phyloP scores from a whole-genome alignment of 2,329 filamentous ascomycete species.

The Nectriaceae sp. region DNA sequence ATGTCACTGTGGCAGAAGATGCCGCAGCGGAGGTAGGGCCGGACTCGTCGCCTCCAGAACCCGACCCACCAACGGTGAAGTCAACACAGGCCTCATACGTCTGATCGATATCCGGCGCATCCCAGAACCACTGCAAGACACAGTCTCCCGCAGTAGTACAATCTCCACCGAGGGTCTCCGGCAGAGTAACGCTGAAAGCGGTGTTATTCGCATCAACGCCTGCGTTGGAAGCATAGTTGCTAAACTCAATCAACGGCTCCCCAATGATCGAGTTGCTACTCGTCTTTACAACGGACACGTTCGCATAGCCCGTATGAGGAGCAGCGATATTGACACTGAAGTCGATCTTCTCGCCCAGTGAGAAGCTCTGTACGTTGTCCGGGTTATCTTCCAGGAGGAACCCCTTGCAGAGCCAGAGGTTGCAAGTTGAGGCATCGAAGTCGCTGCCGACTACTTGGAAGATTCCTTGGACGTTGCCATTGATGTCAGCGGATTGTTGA shows the following conservation, averaged over 20 bases:
- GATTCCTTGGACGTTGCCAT: constrained; percentile 41
- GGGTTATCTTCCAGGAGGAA: constrained; percentile 48
- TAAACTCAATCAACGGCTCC: constrained; percentile 53
- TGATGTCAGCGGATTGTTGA: constrained; percentile 35
- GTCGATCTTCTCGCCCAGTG: constrained; percentile 43
- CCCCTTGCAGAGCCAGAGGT: constrained; percentile 50
- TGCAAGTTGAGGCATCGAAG: constrained; percentile 32
- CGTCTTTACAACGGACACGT: constrained; percentile 60
- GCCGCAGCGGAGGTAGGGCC: constrained; percentile 7
- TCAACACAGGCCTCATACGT: constrained; percentile 66
- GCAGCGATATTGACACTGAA: constrained; percentile 45
- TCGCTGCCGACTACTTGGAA: constrained; percentile 30
- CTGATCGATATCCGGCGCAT: constrained; percentile 55
- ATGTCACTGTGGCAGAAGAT: constrained; percentile 2
- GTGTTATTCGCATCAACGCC: constrained; percentile 44
- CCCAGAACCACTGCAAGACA: constrained; percentile 65
- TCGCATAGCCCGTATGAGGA: constrained; percentile 48
- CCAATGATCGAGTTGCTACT: constrained; percentile 54
- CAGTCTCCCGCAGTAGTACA: constrained; percentile 52
- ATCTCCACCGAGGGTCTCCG: constrained; percentile 43
- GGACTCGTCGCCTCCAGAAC: constrained; percentile 6
- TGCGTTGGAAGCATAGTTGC: constrained; percentile 53
- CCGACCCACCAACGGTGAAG: constrained; percentile 39
- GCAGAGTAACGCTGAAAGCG: constrained; percentile 57
- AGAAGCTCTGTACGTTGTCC: constrained; percentile 43